Percentiles rank a stretch among this genome's conserved stretches.
Conservation (phyloP, 345 rosid genomes). For the Rubroshorea leprosula region DNA sequence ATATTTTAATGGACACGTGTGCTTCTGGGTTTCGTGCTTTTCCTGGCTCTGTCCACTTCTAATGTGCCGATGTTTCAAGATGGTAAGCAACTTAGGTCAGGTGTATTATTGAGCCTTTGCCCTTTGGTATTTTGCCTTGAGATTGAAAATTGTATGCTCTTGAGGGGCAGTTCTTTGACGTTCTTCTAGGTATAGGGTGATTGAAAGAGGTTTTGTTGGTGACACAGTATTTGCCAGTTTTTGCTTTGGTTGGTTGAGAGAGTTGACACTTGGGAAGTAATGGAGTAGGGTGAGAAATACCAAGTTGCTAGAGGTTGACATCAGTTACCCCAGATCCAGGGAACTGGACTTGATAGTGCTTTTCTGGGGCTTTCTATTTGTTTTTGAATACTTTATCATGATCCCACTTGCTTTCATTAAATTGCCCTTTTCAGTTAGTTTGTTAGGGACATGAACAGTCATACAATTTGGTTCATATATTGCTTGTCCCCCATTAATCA, state of each 20-base stretch:
- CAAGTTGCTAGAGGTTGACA: constrained; percentile 34
- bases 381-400: constrained; percentile 19
- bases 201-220: constrained; percentile 11
- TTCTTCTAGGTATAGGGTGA: background rate
- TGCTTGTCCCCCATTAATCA: constrained; percentile 7
- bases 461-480: constrained; percentile 5
- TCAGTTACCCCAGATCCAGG: constrained; percentile 45
- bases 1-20: constrained; percentile 16
- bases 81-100: constrained; percentile 11
- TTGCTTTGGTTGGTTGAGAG: constrained; percentile 28
- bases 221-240: constrained; percentile 7
- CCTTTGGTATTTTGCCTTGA: too few species aligned
- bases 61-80: constrained; percentile 1
- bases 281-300: constrained; percentile 21
- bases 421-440: background rate
- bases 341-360: constrained; percentile 17
- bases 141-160: too few species aligned
- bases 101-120: too few species aligned
- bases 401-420: constrained; percentile 6
- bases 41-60: background rate
- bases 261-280: constrained; percentile 19
- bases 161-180: too few species aligned
- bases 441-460: background rate
- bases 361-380: constrained; percentile 26
- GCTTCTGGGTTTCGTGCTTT: background rate